These are phyloP conservation scores for Mortierella sp. DNA, from an alignment of 371 early-diverging fungal genomes.

Conservation along the genomic window DNA sequence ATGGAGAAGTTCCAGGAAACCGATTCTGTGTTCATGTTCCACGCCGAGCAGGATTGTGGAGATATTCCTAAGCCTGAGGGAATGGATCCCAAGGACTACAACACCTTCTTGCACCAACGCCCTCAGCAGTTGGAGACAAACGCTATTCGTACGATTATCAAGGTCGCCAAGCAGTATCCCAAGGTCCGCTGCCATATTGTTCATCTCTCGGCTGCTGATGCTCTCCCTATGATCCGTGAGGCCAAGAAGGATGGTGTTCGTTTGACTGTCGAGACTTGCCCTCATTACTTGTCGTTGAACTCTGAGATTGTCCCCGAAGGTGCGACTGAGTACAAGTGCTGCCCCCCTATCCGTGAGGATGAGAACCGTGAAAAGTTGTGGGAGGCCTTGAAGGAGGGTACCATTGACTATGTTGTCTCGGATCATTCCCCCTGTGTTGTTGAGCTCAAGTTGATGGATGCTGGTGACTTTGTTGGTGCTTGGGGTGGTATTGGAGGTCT, in stretches of 20 bases:
- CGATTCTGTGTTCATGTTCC: constrained; percentile 78
- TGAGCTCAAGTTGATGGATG: constrained; percentile 76
- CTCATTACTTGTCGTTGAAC: constrained; percentile 82
- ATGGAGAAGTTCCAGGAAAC: constrained; percentile 72
- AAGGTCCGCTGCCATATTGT: constrained; percentile 86
- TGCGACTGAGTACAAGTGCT: constrained; percentile 89
- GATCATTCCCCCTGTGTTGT: constrained; percentile 90
- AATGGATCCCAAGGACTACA: constrained; percentile 68
- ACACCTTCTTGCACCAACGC: constrained; percentile 79
- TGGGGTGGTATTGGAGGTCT: constrained; percentile 91
- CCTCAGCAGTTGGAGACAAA: constrained; percentile 79
- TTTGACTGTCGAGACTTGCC: constrained; percentile 87
- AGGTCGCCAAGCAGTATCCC: constrained; percentile 74
- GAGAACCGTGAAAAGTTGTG: constrained; percentile 81
- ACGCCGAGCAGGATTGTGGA: constrained; percentile 81
- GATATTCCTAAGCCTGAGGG: constrained; percentile 56
- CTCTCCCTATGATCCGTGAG: constrained; percentile 79
- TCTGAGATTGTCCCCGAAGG: constrained; percentile 81
- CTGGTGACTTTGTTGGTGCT: constrained; percentile 83
- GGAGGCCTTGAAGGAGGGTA: constrained; percentile 83
- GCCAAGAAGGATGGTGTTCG: constrained; percentile 81
- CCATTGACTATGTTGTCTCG: constrained; percentile 87
- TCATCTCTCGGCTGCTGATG: constrained; percentile 84
- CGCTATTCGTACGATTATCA: constrained; percentile 83
- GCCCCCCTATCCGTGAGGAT: constrained; percentile 87